Conservation (phyloP, 495 filamentous ascomycete genomes). For the Tuber umbilicatum region DNA sequence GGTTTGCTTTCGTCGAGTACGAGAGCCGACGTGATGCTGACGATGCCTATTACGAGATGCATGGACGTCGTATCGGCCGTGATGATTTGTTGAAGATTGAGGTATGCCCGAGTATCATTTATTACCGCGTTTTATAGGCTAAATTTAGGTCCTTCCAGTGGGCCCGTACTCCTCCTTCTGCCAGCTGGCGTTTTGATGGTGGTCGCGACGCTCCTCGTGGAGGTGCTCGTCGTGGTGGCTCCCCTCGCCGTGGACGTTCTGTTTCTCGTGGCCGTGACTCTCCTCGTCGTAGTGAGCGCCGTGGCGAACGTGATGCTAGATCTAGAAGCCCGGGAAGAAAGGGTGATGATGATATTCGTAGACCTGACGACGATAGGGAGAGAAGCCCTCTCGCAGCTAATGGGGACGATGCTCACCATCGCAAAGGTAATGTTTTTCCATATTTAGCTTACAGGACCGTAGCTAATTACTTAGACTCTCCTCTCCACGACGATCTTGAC, state of each 20-base stretch:
- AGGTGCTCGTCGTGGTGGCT: conserved; percentile 57
- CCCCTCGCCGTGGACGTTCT: conserved; percentile 69
- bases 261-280: conserved; percentile 80
- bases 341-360: conserved; percentile 57
- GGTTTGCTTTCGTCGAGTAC: conserved; percentile 99
- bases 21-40: conserved; percentile 98
- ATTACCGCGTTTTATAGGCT: background rate
- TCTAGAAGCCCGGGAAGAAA: conserved; percentile 66
- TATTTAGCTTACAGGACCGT: background rate
- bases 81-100: conserved; percentile 98
- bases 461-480: conserved; percentile 50
- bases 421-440: conserved; percentile 60
- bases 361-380: conserved; percentile 55
- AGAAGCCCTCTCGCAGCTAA: conserved; percentile 48
- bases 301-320: conserved; percentile 67
- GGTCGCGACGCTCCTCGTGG: conserved; percentile 64
- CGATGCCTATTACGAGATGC: conserved; percentile 99
- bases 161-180: conserved; percentile 96
- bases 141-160: conserved; percentile 55
- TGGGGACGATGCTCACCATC: conserved; percentile 77
- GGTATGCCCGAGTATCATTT: conserved; percentile 49
- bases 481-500: conserved; percentile 92
- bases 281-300: conserved; percentile 83
- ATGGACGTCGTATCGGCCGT: conserved; percentile 95
- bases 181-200: conserved; percentile 96